A percentile compares a stretch with the other conserved stretches of the same genome.
phyloP scores from a whole-genome alignment of 1,139 yeast genomes.

The Protomyces pachydermus region DNA sequence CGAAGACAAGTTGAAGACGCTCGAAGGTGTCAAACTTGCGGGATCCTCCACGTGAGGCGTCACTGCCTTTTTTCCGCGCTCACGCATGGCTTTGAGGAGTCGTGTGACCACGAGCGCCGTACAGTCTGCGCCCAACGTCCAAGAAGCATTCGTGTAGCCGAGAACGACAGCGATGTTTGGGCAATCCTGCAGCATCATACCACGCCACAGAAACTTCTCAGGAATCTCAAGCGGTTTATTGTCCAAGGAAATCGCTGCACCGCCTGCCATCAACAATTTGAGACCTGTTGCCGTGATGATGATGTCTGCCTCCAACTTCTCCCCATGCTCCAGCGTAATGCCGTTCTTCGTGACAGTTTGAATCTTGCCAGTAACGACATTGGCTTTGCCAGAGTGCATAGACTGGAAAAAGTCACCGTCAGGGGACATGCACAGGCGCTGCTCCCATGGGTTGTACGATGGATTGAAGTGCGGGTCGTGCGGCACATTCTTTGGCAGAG shows the following conservation, averaged over 20 bases:
- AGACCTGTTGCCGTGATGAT: slow-evolving; percentile 48
- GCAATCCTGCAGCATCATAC: slow-evolving; percentile 15
- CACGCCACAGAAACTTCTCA: slow-evolving; percentile 18
- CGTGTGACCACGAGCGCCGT: slow-evolving; percentile 22
- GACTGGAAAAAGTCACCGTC: slow-evolving; percentile 45
- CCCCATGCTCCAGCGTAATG: slow-evolving; percentile 44
- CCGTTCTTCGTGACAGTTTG: slow-evolving; percentile 41
- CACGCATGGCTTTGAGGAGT: slow-evolving; percentile 1
- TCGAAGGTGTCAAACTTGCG: background rate
- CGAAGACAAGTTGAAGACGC: slow-evolving; percentile 12
- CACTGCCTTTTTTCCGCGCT: background rate
- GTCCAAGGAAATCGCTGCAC: slow-evolving; percentile 10
- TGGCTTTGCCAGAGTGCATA: slow-evolving; percentile 43
- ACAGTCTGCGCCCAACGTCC: slow-evolving; percentile 23
- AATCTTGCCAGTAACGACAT: slow-evolving; percentile 42
- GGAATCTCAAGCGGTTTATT: slow-evolving; percentile 6
- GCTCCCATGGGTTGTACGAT: slow-evolving; percentile 19
- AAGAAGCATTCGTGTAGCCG: slow-evolving; percentile 19
- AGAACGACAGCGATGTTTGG: slow-evolving; percentile 9
- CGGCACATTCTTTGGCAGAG: slow-evolving; percentile 2
- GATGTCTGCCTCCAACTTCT: slow-evolving; percentile 40
- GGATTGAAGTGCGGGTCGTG: slow-evolving; percentile 23
- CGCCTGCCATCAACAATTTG: slow-evolving; percentile 13
- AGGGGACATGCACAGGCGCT: slow-evolving; percentile 38
- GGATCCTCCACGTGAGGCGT: slow-evolving; percentile 1